Evolutionary conservation across 352 stramenopile species (phyloP), one percentile per base, ranked within the genome.

Genomic region (Phytophthora citricola): DNA sequence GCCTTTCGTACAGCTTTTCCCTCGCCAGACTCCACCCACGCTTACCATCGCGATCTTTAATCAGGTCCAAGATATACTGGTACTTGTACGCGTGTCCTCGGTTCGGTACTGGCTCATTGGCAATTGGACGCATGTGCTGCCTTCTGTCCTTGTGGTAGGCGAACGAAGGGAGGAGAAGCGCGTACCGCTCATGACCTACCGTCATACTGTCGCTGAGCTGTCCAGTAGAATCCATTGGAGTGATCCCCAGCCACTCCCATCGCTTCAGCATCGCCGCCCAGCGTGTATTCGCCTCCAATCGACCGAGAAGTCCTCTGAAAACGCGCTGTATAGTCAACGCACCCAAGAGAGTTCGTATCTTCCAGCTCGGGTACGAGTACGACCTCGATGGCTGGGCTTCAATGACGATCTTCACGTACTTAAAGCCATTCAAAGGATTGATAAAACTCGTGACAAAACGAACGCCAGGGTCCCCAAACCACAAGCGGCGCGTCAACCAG

Each of bases 211-310:
- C 81, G 29, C 59, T 82, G 36, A 70, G 78, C 17, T 72, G 49
- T 4, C 69, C 65, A 15, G 44, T 77, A 12, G 49, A 63, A 47
- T 76, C 60, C 14, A 44, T 75, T 6, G 65, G 43, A 8, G 60
- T 71, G 14, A 92, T 76, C 7, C 76, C 72, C 44, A 94, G 72
- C 85, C 85, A 94, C 57, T 92, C 73, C 85, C 85, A 94, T 17
- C 81, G 72, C 48, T 71, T 79, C n/a, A 91, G 51, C 80, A 92
- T 93, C 5, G 43, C 68, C n/a, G 73, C 67, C 85, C 85, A 92
- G n/a, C 55, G 52, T n/a, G 78, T 66, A 63, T 91, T 93, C 7
- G 81, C 83, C 1, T 40, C 22, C 6, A 93, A 41, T n/a, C 83
- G 81, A n/a, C 78, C 81, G 4, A 77, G 22, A 45, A 80, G 71